Evolutionary conservation across 2,329 filamentous ascomycete species (phyloP).

Genomic region (Talaromyces pinophilus): DNA sequence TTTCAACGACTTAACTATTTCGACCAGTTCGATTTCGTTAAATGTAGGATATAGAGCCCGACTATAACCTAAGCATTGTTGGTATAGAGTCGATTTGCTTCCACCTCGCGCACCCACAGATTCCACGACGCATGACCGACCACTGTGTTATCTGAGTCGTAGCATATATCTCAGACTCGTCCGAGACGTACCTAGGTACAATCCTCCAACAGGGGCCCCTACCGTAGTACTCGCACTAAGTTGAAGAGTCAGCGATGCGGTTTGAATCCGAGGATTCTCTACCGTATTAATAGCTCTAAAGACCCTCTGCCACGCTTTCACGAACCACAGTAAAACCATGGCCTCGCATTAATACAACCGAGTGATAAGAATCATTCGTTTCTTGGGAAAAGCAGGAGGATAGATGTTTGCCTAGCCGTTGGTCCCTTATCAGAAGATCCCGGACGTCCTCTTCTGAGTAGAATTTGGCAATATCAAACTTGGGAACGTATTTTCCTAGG

Average conservation of each 20-base stretch:
- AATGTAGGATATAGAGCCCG: background rate
- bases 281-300: constrained; percentile 48
- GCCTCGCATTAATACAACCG: constrained; percentile 49
- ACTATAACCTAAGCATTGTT: background rate
- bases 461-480: constrained; percentile 44
- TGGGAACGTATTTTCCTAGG: constrained; percentile 31
- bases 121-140: background rate
- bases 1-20: background rate
- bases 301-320: constrained; percentile 43
- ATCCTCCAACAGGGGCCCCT: background rate
- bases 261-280: constrained; percentile 48
- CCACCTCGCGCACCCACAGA: background rate
- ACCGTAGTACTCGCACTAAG: background rate
- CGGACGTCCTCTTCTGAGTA: constrained; percentile 52
- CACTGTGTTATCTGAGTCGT: background rate
- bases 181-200: background rate
- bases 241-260: constrained; percentile 21
- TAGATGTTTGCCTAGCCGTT: constrained; percentile 39
- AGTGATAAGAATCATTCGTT: constrained; percentile 27
- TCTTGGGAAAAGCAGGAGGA: constrained; percentile 36
- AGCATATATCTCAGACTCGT: background rate
- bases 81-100: background rate
- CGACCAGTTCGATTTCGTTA: background rate
- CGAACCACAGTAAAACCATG: constrained; percentile 46
- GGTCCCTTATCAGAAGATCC: constrained; percentile 43